phyloP scores from a whole-genome alignment of 225 moss, liverwort and hornwort genomes.

The Rhytidiadelphus loreus region DNA sequence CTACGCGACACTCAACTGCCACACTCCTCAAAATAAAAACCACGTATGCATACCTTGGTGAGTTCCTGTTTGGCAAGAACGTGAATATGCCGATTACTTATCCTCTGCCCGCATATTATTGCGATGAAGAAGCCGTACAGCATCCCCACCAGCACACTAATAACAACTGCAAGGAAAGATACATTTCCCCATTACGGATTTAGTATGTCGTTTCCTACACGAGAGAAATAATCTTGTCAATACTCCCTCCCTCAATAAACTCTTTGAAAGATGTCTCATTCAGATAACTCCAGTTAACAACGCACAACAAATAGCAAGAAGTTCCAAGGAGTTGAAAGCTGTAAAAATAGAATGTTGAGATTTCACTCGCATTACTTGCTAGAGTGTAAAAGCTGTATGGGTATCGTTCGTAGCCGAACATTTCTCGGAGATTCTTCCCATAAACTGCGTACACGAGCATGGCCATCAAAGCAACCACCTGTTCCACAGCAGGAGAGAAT shows the following conservation, averaged over 20 bases:
- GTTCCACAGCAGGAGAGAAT: not conserved
- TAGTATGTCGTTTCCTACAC: not conserved
- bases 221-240: not conserved
- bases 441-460: conserved; percentile 58
- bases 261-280: not conserved
- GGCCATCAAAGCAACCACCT: conserved; percentile 72
- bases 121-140: conserved; percentile 84
- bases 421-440: conserved; percentile 59
- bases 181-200: not conserved
- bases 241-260: not conserved
- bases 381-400: conserved; percentile 64
- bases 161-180: conserved; percentile 46
- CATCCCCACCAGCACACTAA: conserved; percentile 72
- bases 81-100: conserved; percentile 77
- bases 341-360: not conserved
- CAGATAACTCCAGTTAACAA: not conserved
- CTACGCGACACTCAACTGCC: not conserved
- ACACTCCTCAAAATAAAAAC: not conserved
- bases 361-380: conserved; percentile 47
- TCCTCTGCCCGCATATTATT: conserved; percentile 82
- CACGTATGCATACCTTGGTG: conserved; percentile 47
- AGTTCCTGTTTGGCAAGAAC: conserved; percentile 83
- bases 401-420: conserved; percentile 62
- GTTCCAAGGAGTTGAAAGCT: not conserved
- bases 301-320: not conserved